These are phyloP conservation scores for Neurospora sp. DNA, from an alignment of 495 filamentous ascomycete genomes.

Conservation along the genomic window DNA sequence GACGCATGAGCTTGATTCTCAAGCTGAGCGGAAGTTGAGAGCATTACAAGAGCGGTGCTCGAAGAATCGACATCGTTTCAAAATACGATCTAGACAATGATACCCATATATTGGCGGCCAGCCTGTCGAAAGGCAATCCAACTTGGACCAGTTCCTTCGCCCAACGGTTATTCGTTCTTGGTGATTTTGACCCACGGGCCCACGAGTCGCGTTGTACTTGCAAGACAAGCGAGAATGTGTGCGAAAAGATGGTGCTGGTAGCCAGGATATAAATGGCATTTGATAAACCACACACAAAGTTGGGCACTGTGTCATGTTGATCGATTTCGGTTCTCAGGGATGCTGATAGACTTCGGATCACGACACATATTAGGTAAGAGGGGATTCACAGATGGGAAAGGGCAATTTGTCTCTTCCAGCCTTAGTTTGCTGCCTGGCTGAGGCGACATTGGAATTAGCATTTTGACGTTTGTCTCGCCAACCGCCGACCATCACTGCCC, in stretches of 20 bases:
- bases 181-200: not conserved
- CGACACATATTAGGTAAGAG: not conserved
- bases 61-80: not conserved
- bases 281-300: no score
- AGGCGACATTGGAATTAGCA: not conserved
- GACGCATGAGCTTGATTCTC: not conserved
- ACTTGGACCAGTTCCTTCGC: not conserved
- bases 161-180: not conserved
- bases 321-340: no score
- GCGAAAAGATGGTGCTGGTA: conserved; percentile 7
- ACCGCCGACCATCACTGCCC: not conserved
- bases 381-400: not conserved
- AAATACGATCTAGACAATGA: not conserved
- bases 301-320: no score
- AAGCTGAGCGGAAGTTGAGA: not conserved
- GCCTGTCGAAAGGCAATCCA: not conserved
- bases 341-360: no score
- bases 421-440: not conserved
- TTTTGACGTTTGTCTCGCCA: not conserved
- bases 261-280: no score
- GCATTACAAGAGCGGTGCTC: not conserved
- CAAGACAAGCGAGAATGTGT: conserved; percentile 6
- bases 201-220: conserved; percentile 1
- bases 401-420: not conserved
- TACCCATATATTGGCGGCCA: not conserved